Base-by-base conservation (phyloP, 495 filamentous ascomycete species). In the Penicillium arizonense region DNA sequence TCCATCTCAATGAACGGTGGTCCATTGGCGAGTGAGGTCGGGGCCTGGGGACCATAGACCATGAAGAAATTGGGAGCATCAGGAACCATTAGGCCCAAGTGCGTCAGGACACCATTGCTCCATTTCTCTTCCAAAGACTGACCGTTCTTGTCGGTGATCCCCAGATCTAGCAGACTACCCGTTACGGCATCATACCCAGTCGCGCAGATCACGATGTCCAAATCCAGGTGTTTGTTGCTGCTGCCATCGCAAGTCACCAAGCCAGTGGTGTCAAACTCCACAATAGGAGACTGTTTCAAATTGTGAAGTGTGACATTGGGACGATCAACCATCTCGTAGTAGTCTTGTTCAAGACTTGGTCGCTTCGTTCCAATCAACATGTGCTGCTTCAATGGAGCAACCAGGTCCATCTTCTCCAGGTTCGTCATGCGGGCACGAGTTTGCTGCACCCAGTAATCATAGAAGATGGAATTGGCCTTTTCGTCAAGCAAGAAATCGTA, bases 361-460 rank as follows among this genome's bases (percentile, higher is more conserved):
- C 82, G 68, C 65, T 83, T 84, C 11, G 70, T 67, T 24, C 79
- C 82, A 32, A 78, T 77, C 3, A 63, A 57, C 53, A 79, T 71
- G 1, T 75, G 74, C 23, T 67, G 69, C 38, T 77, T 62, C 13
- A 71, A 30, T 0, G 82, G 82, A 1, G 77, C 80, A 13, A 86
- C 67, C 8, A 82, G 53, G 24, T 83, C 77, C 44, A 68, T 60
- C 47, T 78, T 77, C 10, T 43, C 40, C 0, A 71, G 67, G 52
- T 83, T 72, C 5, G 64, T 56, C 50, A 86, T 77, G 11, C 81
- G 73, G 6, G 68, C 63, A 0, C 77, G 73, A 5, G 67, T 62
- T 56, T 80, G 74, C 44, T 76, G 67, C 34, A 61, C 65, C 81
- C 81, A 85, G 66, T 82, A 85, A 43, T 81, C 63, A 56, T 83